A percentile compares a stretch with the other conserved stretches of the same genome.
These are phyloP conservation scores for Jatropha podagrica DNA, from an alignment of 441 rosid species.

Conservation along the genomic window DNA sequence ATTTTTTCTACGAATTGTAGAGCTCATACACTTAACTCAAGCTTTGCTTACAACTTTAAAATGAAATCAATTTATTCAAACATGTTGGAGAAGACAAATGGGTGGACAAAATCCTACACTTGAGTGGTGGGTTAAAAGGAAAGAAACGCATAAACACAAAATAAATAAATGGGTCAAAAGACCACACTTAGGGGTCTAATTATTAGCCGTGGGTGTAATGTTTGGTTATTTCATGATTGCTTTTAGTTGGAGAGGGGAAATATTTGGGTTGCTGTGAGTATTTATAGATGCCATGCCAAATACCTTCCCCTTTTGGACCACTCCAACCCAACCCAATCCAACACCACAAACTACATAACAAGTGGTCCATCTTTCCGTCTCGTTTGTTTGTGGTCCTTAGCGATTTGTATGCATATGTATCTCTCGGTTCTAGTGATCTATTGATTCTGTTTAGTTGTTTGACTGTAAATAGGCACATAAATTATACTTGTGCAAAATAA, in stretches of 20 bases:
- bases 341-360: neutral
- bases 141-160: neutral
- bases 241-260: neutral
- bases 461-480: neutral
- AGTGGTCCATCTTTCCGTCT: slow-evolving; percentile 1
- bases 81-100: neutral
- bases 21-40: too few relatives aligned
- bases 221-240: neutral
- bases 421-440: neutral
- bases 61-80: neutral
- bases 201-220: neutral
- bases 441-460: neutral
- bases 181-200: neutral
- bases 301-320: neutral
- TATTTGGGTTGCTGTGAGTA: slow-evolving; percentile 10
- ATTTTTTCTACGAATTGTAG: too few relatives aligned
- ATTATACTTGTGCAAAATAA: neutral
- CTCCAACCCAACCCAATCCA: neutral
- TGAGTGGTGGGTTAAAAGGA: neutral
- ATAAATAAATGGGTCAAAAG: neutral
- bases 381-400: neutral
- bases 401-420: neutral
- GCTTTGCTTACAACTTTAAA: too few relatives aligned
- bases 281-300: slow-evolving; percentile 6
- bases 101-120: neutral